Conservation (phyloP, 768 basidiomycete genomes). For the Pisolithus tinctorius region DNA sequence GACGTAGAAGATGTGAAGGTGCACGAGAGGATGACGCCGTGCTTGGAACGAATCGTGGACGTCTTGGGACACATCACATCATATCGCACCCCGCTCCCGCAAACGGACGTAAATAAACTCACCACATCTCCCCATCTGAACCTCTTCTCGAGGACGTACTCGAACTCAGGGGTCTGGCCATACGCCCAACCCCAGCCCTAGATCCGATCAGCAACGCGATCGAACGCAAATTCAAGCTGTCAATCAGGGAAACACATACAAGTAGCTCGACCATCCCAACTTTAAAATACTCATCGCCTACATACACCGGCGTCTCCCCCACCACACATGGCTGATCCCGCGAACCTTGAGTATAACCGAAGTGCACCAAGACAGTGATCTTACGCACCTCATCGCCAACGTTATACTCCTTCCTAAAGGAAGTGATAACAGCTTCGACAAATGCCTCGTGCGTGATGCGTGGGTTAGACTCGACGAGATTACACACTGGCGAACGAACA, state of each 20-base stretch:
- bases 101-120: conserved; percentile 10
- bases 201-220: background rate
- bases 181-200: conserved; percentile 93
- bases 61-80: background rate
- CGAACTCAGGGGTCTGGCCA: conserved; percentile 93
- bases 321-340: conserved; percentile 34
- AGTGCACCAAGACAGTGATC: background rate
- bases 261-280: conserved; percentile 68
- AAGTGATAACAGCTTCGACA: conserved; percentile 54
- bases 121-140: conserved; percentile 52
- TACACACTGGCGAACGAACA: conserved; percentile 88
- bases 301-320: conserved; percentile 39
- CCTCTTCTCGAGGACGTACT: conserved; percentile 41
- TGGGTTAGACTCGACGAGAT: conserved; percentile 52
- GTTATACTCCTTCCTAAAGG: conserved; percentile 59
- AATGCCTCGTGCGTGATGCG: conserved; percentile 63
- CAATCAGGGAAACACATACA: conserved; percentile 33
- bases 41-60: background rate
- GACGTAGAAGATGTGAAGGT: conserved; percentile 1
- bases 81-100: background rate
- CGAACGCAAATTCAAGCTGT: background rate
- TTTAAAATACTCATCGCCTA: conserved; percentile 51
- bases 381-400: conserved; percentile 29
- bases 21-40: background rate
- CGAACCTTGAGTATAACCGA: background rate